Conservation (phyloP, 2,329 filamentous ascomycete species). For the Paecilomyces niveus region DNA sequence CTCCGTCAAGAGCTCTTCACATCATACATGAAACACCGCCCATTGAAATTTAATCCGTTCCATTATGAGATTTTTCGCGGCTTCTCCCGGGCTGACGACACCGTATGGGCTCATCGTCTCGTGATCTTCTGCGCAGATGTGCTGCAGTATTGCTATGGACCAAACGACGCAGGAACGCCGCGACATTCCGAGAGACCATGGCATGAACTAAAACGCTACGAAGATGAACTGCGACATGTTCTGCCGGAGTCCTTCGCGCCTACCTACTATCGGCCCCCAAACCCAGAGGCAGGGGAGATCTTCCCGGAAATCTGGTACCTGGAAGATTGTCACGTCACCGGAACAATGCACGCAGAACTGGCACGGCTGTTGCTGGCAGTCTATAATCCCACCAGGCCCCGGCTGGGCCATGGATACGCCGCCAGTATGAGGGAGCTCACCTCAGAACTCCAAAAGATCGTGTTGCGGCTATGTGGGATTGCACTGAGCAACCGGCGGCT, state of each 20-base stretch:
- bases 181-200: conserved; percentile 3
- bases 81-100: conserved; percentile 24
- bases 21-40: conserved; percentile 34
- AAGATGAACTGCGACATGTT: conserved; percentile 40
- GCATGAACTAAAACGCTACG: conserved; percentile 36
- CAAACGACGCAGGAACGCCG: not conserved
- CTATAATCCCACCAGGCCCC: conserved; percentile 49
- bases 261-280: conserved; percentile 41
- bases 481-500: conserved; percentile 49
- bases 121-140: not conserved
- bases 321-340: conserved; percentile 52
- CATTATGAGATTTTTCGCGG: conserved; percentile 30
- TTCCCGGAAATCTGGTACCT: conserved; percentile 56
- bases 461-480: conserved; percentile 52
- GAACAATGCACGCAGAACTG: conserved; percentile 54
- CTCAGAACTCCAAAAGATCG: conserved; percentile 31
- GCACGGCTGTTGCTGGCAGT: conserved; percentile 51
- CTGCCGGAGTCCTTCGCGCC: conserved; percentile 50
- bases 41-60: conserved; percentile 30
- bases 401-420: conserved; percentile 34
- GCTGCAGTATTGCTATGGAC: conserved; percentile 2
- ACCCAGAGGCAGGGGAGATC: conserved; percentile 27
- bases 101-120: conserved; percentile 19
- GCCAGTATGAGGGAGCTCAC: conserved; percentile 8
- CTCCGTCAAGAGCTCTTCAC: conserved; percentile 45